Base-by-base conservation (phyloP, 352 stramenopile species). In the Phytophthora tubulina region DNA sequence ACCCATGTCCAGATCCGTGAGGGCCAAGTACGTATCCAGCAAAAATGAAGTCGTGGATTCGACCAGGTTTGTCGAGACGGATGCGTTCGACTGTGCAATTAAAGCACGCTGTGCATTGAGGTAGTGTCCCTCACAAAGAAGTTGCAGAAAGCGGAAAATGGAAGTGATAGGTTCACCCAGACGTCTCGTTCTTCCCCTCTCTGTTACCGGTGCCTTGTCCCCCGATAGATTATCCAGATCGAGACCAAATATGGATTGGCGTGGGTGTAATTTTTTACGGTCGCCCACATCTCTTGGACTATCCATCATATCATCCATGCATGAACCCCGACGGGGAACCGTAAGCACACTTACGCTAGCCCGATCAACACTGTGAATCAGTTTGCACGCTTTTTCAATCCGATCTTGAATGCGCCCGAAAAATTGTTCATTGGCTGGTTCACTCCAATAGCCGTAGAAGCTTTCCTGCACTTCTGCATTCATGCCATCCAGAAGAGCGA, bases 381-480 rank as follows among this genome's bases (percentile, higher is more conserved):
- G 36, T 56, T 80, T 84, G 44, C 74, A 82, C 3, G 75, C 71
- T 50, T 86, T 89, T 33, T 85, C 81, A 38, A 90, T 86, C 15
- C 72, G 75, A 6, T 67, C 72, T 53, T 81, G 72, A 49, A 92
- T 82, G 30, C 73, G 68, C 42, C 80, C 67, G 50, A 90, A 87
- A 64, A 94, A 94, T 4, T 39, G 57, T n/a, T 63, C 44, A 30
- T 81, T 78, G 1, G 46, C 50, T 5, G 60, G 13, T 14, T 87
- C 72, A 17, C 75, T 53, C 79, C 82, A 91, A 54, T 81, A 84
- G 6, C 54, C 39, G 38, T 81, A 84, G 49, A 94, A 94, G 30
- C 66, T 87, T 42, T 94, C 86, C 66, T 94, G 86, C 1, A 94
- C 86, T 60, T 91, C 78, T 1, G 86, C 82, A 51, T 94, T 94